Base-by-base conservation (phyloP, 2,329 filamentous ascomycete genomes). In the Madurella fahalii region DNA sequence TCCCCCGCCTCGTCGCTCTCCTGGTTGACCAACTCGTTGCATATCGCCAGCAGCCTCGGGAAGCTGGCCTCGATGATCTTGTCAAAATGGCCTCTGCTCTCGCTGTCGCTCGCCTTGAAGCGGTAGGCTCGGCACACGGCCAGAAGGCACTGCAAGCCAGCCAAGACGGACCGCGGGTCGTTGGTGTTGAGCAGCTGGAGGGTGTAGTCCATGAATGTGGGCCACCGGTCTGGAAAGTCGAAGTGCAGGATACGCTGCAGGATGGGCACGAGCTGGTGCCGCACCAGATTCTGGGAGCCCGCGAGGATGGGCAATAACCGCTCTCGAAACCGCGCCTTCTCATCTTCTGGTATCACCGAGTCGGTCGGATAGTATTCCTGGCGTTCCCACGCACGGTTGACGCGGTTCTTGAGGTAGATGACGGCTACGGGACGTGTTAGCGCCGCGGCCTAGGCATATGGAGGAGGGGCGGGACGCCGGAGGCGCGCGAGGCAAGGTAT, bases 391-490 rank as follows among this genome's bases (percentile, higher is more conserved):
- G 90, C 91, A 69, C 92, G 88, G 71, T 89, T 93, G 71, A 97
- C 88, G 69, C 92, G 88, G 76, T 99, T 97, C 78, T 99, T 99
- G 71, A 97, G 84, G 75, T 97, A 99, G 65, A 99, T 90, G 68
- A 93, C 92, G 68, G 91, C 93, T 96, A 72, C 18, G 32, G 46
- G 54, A 46, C 50, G 46, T 52, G 54, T 63, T 50, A 61, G 49
- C 53, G 53, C 54, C 64, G 40, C 43, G 43, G 31, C 48, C 34
- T 11, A 37, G 9, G 11, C 34, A 12, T 25, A 25, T 25, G 3
- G 25, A 25, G 25, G 25, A 50, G 42, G 20, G 25, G 25, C 5
- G n/a, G 20, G n/a, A 18, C 37, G 41, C 40, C 11, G 18, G 41
- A 20, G n/a, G 20, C 46, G 31, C 47, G 17, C 54, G 40, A 50